Conservation (phyloP, 352 stramenopile genomes). For the Globisporangium heterothallicum region DNA sequence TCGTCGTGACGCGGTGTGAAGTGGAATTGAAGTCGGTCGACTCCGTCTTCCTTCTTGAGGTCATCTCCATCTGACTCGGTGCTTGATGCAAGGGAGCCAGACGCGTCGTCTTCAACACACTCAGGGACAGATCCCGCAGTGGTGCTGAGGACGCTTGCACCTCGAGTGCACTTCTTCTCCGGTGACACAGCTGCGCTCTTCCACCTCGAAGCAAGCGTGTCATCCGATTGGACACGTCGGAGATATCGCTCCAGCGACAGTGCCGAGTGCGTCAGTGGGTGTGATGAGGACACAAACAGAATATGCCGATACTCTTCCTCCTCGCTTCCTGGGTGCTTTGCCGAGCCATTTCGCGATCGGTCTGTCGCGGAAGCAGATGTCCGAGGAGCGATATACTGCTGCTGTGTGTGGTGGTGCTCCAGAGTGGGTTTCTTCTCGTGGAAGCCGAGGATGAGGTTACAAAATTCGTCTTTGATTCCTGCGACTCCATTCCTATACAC, state of each 20-base stretch:
- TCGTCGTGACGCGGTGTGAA: too few relatives aligned
- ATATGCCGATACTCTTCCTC: not conserved
- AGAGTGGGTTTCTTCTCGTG: constrained; percentile 14
- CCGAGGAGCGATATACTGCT: not conserved
- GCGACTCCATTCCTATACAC: constrained; percentile 6
- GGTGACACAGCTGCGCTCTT: not conserved
- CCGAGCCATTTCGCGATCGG: not conserved
- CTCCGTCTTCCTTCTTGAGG: too few relatives aligned
- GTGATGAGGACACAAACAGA: constrained; percentile 5
- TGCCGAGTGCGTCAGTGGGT: not conserved
- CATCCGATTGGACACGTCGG: not conserved
- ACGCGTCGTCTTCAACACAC: too few relatives aligned
- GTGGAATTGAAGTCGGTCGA: too few relatives aligned
- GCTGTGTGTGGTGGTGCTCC: not conserved
- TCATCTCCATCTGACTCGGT: too few relatives aligned
- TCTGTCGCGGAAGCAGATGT: not conserved
- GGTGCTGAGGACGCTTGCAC: too few relatives aligned
- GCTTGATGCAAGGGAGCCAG: too few relatives aligned
- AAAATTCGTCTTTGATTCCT: constrained; percentile 49
- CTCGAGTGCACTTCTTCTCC: not conserved
- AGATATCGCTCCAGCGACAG: constrained; percentile 8
- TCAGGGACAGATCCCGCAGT: too few relatives aligned
- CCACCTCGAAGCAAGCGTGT: not conserved
- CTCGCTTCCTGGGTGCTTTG: not conserved
- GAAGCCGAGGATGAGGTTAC: constrained; percentile 58